phyloP scores from a whole-genome alignment of 2,329 filamentous ascomycete species.

The Triangularia setosa region DNA sequence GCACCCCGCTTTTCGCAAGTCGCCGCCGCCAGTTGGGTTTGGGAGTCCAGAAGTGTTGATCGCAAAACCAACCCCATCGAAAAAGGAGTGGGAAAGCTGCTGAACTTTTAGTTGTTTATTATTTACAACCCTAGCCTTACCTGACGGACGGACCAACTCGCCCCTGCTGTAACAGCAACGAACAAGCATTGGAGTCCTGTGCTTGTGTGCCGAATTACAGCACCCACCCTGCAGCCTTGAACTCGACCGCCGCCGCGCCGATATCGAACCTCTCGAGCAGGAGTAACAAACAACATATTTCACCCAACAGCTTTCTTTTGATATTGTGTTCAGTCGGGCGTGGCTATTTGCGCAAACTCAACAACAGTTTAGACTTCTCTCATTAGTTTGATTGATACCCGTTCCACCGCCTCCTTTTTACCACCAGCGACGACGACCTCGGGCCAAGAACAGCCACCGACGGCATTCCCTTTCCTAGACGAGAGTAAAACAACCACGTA shows the following conservation, averaged over 20 bases:
- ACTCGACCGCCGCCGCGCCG: background rate
- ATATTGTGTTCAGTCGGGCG: background rate
- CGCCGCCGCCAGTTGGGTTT: slow-evolving; percentile 5
- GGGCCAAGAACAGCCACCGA: no score
- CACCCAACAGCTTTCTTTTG: background rate
- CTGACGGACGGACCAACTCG: background rate
- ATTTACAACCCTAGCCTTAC: background rate
- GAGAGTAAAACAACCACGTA: background rate
- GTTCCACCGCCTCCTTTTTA: background rate
- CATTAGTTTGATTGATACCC: background rate
- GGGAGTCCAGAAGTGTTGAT: background rate
- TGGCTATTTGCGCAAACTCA: background rate
- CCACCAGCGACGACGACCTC: background rate
- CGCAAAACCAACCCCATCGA: background rate
- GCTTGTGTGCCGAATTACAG: background rate
- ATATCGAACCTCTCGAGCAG: background rate
- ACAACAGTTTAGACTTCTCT: background rate
- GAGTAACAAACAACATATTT: background rate
- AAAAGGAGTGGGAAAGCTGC: background rate
- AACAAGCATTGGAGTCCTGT: background rate
- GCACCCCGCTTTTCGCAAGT: slow-evolving; percentile 2
- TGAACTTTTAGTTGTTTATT: background rate
- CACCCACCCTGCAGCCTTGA: background rate
- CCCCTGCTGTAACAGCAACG: background rate
- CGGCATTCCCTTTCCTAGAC: background rate